Percentiles rank a stretch among this genome's conserved stretches.
Evolutionary conservation across 192 early-diverging fungal genomes (phyloP).

Genomic region (Coemansia sp.): DNA sequence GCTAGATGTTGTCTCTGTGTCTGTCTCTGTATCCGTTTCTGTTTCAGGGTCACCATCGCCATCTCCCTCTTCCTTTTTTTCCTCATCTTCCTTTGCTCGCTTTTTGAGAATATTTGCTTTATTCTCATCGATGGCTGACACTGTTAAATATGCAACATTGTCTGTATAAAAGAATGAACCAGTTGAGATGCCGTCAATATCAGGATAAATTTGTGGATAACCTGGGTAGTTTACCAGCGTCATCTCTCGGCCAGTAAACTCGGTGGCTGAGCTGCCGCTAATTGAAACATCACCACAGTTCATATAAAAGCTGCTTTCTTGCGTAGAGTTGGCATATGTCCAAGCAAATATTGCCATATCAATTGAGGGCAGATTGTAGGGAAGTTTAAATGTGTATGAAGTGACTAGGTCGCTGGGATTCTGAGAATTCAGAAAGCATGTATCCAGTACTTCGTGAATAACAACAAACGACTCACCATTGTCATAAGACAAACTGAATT

Average conservation of each 20-base stretch:
- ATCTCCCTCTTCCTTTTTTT: background rate
- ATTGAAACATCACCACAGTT: slow-evolving; percentile 57
- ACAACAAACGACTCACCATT: slow-evolving; percentile 61
- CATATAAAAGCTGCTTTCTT: slow-evolving; percentile 69
- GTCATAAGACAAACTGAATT: slow-evolving; percentile 68
- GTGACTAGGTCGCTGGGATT: slow-evolving; percentile 44
- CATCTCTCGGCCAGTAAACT: slow-evolving; percentile 28
- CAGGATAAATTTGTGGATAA: slow-evolving; percentile 14
- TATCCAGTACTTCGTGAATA: slow-evolving; percentile 41
- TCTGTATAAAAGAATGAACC: background rate
- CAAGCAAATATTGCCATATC: slow-evolving; percentile 57
- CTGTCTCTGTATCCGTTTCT: no score
- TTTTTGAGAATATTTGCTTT: background rate
- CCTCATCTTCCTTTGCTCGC: background rate
- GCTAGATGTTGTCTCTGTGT: no score
- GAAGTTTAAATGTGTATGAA: slow-evolving; percentile 46
- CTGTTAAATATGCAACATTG: background rate
- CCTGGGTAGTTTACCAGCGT: slow-evolving; percentile 23
- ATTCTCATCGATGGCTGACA: background rate
- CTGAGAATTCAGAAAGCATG: slow-evolving; percentile 36
- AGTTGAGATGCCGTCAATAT: background rate
- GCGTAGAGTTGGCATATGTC: slow-evolving; percentile 69
- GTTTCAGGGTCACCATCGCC: background rate
- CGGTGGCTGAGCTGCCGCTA: slow-evolving; percentile 8
- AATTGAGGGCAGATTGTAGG: slow-evolving; percentile 29